phyloP scores from a whole-genome alignment of 164 flowering plant species.

The Aristolochia contorta region DNA sequence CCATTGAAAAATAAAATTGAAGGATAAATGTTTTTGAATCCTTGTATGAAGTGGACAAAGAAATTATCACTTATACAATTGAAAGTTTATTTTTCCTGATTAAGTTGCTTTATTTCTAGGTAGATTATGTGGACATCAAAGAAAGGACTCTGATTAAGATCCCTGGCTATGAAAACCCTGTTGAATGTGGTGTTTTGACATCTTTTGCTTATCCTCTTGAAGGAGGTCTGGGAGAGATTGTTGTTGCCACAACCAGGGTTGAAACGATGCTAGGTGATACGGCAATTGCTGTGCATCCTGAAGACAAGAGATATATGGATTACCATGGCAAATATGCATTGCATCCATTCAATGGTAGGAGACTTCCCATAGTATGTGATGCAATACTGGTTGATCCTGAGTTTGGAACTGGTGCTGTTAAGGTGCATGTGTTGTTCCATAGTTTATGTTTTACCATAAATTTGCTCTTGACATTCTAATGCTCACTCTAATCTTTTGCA shows the following conservation, averaged over 20 bases:
- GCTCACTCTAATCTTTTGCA: neutral
- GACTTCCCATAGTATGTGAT: conserved; percentile 81
- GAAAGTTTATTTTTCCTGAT: neutral
- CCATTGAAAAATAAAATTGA: neutral
- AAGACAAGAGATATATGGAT: conserved; percentile 63
- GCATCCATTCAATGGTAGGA: conserved; percentile 93
- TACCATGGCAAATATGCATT: conserved; percentile 81
- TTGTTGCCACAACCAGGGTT: conserved; percentile 95
- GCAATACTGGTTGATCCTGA: conserved; percentile 68
- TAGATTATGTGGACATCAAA: conserved; percentile 73
- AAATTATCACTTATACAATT: neutral
- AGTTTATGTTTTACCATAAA: too few relatives aligned
- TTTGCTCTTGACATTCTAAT: too few relatives aligned
- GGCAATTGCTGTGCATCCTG: conserved; percentile 90
- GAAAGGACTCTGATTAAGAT: conserved; percentile 62
- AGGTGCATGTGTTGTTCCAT: conserved; percentile 31
- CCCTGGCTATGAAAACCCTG: conserved; percentile 72
- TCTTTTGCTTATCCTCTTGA: conserved; percentile 97
- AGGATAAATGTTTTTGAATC: neutral
- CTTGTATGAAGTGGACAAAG: neutral
- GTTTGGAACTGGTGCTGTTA: conserved; percentile 97
- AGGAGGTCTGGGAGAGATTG: conserved; percentile 60
- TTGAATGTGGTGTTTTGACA: conserved; percentile 90
- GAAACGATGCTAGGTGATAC: conserved; percentile 99
- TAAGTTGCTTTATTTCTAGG: conserved; percentile 35